Evolutionary conservation across 2,329 filamentous ascomycete species (phyloP).

Genomic region (Capronia epimyces): DNA sequence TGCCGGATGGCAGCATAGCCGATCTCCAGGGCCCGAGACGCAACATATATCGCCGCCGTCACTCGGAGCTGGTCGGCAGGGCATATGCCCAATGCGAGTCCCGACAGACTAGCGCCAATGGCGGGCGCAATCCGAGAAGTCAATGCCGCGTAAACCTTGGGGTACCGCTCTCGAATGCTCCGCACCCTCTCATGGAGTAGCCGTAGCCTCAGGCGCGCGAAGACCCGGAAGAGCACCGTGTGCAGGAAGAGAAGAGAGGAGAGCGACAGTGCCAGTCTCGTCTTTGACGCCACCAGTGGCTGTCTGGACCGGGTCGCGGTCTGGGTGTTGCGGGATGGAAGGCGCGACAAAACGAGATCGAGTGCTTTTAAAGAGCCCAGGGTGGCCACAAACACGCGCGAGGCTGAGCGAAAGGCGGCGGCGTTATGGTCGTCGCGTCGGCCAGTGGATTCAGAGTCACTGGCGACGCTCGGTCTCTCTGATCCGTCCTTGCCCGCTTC

Average conservation of each 20-base stretch:
- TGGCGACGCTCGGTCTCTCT: not conserved
- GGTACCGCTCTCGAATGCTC: slow-evolving; percentile 78
- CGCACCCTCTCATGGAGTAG: slow-evolving; percentile 73
- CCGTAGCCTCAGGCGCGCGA: slow-evolving; percentile 69
- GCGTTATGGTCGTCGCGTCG: slow-evolving; percentile 60
- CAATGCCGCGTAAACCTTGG: slow-evolving; percentile 64
- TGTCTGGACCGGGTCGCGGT: slow-evolving; percentile 36
- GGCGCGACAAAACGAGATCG: slow-evolving; percentile 21
- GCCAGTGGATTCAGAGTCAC: not conserved
- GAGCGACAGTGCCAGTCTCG: slow-evolving; percentile 73
- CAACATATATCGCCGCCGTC: slow-evolving; percentile 73
- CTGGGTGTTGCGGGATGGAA: slow-evolving; percentile 9
- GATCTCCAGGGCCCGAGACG: slow-evolving; percentile 79
- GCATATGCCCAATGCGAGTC: slow-evolving; percentile 73
- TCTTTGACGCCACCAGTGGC: slow-evolving; percentile 53
- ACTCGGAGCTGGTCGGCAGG: slow-evolving; percentile 66
- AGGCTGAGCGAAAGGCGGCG: slow-evolving; percentile 62
- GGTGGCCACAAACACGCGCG: slow-evolving; percentile 64
- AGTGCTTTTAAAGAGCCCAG: slow-evolving; percentile 56
- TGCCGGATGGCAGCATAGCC: slow-evolving; percentile 77
- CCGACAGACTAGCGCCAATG: slow-evolving; percentile 82
- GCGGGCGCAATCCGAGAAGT: slow-evolving; percentile 82
- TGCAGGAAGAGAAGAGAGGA: slow-evolving; percentile 84
- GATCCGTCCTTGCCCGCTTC: not conserved
- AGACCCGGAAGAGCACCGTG: slow-evolving; percentile 83